phyloP scores from a whole-genome alignment of 176 grass and related monocot genomes.

The Microstegium vimineum region DNA sequence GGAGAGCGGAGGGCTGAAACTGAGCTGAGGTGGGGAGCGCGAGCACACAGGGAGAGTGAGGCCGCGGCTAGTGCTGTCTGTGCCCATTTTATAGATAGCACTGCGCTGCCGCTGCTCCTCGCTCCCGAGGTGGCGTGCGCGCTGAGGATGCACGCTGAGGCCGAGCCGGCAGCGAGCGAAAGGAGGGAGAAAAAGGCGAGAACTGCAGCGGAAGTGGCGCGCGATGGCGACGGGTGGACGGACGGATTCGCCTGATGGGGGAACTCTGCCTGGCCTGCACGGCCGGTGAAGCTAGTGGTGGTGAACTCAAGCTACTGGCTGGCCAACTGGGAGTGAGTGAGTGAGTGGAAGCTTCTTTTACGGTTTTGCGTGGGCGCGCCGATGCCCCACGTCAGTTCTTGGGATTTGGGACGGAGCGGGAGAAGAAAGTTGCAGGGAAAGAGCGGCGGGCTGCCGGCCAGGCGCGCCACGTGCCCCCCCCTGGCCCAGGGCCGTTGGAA shows the following conservation, averaged over 20 bases:
- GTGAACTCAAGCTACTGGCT: not conserved
- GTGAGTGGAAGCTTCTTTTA: conserved; percentile 10
- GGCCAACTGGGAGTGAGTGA: not conserved
- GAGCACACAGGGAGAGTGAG: not conserved
- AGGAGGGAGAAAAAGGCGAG: conserved; percentile 25
- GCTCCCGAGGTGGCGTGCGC: not conserved
- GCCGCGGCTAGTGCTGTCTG: not conserved
- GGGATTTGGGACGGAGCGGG: too few relatives aligned
- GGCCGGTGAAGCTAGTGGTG: not conserved
- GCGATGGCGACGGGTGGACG: conserved; percentile 21
- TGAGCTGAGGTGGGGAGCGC: not conserved
- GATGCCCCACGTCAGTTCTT: too few relatives aligned
- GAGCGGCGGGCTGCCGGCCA: too few relatives aligned
- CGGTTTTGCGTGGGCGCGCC: too few relatives aligned
- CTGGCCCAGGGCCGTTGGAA: too few relatives aligned
- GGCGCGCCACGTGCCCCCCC: too few relatives aligned
- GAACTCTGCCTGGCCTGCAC: not conserved
- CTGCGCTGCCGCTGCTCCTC: not conserved
- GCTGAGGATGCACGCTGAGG: not conserved
- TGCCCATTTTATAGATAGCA: conserved; percentile 14
- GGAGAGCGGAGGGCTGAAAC: not conserved
- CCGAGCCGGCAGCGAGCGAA: conserved; percentile 5
- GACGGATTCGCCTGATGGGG: not conserved
- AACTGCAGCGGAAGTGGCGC: conserved; percentile 5
- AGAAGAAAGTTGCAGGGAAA: too few relatives aligned